Evolutionary conservation across 2,329 filamentous ascomycete genomes (phyloP).

Genomic region (Cladophialophora carrionii): DNA sequence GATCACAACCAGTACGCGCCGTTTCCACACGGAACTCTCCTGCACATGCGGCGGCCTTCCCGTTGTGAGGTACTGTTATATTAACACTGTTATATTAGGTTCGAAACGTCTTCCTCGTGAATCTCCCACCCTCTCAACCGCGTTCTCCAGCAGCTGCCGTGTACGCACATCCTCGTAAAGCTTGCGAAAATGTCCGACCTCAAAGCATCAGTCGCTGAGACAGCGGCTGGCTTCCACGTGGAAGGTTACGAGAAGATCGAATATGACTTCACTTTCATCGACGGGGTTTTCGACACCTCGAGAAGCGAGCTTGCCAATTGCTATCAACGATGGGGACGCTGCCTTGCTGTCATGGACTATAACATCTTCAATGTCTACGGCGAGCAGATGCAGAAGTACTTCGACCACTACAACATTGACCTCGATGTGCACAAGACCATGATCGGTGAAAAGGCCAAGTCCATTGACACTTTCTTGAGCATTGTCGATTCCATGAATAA

Average conservation of each 20-base stretch:
- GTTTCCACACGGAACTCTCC: background rate
- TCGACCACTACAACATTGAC: conserved; percentile 64
- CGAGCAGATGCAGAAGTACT: conserved; percentile 67
- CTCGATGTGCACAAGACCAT: conserved; percentile 71
- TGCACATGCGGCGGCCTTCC: background rate
- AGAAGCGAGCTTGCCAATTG: conserved; percentile 66
- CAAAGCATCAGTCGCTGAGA: conserved; percentile 67
- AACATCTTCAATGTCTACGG: conserved; percentile 73
- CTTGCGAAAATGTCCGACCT: conserved; percentile 66
- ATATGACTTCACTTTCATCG: conserved; percentile 74
- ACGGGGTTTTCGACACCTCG: conserved; percentile 65
- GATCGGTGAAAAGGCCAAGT: conserved; percentile 76
- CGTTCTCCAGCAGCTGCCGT: background rate
- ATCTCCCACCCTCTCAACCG: background rate
- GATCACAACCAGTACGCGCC: background rate
- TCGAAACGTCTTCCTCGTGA: background rate
- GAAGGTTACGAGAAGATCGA: conserved; percentile 76
- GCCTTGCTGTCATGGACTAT: conserved; percentile 69
- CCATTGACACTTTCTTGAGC: conserved; percentile 68
- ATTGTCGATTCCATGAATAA: conserved; percentile 76
- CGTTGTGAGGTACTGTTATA: conserved; percentile 3
- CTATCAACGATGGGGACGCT: conserved; percentile 67
- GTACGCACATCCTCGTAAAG: background rate
- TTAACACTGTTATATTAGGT: conserved; percentile 13
- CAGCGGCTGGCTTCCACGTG: conserved; percentile 68